These are phyloP conservation scores for Bombardia bombarda DNA, from an alignment of 495 filamentous ascomycete species.

Conservation along the genomic window DNA sequence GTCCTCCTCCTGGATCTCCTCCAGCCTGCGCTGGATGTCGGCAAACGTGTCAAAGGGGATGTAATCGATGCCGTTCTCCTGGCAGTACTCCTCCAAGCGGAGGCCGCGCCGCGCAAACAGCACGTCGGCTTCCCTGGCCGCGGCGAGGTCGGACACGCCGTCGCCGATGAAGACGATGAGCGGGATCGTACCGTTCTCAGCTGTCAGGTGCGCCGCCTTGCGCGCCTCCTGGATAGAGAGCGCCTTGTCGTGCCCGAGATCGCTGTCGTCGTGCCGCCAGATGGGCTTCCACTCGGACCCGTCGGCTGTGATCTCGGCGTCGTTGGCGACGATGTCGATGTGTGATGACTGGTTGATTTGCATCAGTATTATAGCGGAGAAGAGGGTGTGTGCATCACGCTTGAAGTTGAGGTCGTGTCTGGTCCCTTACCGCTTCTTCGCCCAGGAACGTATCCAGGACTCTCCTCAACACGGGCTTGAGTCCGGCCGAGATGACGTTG, in stretches of 20 bases:
- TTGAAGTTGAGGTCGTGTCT: too few relatives aligned
- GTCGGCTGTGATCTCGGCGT: conserved; percentile 50
- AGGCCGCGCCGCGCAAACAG: conserved; percentile 65
- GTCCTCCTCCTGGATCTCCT: conserved; percentile 52
- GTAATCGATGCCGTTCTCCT: conserved; percentile 54
- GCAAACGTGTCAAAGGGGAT: conserved; percentile 60
- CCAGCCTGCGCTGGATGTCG: conserved; percentile 58
- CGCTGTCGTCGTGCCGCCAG: conserved; percentile 61
- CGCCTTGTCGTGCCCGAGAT: conserved; percentile 66
- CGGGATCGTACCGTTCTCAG: conserved; percentile 55
- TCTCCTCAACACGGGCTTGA: conserved; percentile 56
- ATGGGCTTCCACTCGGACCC: conserved; percentile 60
- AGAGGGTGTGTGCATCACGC: neutral
- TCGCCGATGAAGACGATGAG: conserved; percentile 73
- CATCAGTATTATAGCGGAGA: neutral
- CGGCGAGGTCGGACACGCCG: conserved; percentile 67
- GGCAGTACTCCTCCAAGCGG: conserved; percentile 63
- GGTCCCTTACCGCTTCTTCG: conserved; percentile 31
- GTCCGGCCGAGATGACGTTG: conserved; percentile 64
- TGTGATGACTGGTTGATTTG: conserved; percentile 14
- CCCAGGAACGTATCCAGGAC: conserved; percentile 61
- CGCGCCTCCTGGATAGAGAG: conserved; percentile 56
- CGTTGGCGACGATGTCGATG: conserved; percentile 69
- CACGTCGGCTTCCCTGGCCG: conserved; percentile 66
- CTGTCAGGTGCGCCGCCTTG: conserved; percentile 40